A percentile compares a stretch with the other conserved stretches of the same genome.
phyloP scores from a whole-genome alignment of 371 early-diverging fungal species.

The Syncephalastrum racemosum region DNA sequence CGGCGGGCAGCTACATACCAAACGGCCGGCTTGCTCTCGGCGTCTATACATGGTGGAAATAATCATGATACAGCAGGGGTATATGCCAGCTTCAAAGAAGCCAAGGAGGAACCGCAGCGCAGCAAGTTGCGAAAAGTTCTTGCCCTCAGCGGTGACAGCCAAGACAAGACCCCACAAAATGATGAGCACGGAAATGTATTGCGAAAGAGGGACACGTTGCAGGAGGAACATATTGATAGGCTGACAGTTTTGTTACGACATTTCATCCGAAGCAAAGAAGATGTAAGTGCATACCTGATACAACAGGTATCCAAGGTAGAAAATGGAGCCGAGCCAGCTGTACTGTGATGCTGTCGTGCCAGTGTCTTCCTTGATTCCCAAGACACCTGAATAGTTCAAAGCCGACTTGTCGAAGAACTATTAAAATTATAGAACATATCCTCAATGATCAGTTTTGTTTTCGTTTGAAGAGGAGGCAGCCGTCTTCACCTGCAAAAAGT shows the following conservation, averaged over 20 bases:
- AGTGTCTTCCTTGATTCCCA: slow-evolving; percentile 24
- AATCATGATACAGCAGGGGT: slow-evolving; percentile 28
- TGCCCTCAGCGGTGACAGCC: slow-evolving; percentile 21
- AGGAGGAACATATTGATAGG: slow-evolving; percentile 24
- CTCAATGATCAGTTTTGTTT: no score
- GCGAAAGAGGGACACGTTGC: slow-evolving; percentile 25
- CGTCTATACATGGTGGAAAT: slow-evolving; percentile 26
- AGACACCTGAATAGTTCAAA: slow-evolving; percentile 22
- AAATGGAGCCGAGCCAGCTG: slow-evolving; percentile 23
- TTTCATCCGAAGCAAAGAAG: neutral
- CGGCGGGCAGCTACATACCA: slow-evolving; percentile 7
- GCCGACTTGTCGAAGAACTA: slow-evolving; percentile 40
- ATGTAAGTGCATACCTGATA: slow-evolving; percentile 14
- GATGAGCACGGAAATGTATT: slow-evolving; percentile 23
- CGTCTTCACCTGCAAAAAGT: slow-evolving; percentile 29
- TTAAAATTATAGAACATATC: neutral
- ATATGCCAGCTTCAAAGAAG: slow-evolving; percentile 32
- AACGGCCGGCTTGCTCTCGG: slow-evolving; percentile 27
- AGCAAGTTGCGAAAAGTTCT: slow-evolving; percentile 29
- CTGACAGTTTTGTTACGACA: slow-evolving; percentile 9
- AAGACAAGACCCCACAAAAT: slow-evolving; percentile 31
- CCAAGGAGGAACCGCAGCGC: slow-evolving; percentile 28
- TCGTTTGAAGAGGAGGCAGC: no score
- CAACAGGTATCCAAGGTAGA: slow-evolving; percentile 26
- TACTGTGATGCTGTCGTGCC: slow-evolving; percentile 14